phyloP scores from a whole-genome alignment of 805 yeast genomes.

The Metschnikowia orientalis region DNA sequence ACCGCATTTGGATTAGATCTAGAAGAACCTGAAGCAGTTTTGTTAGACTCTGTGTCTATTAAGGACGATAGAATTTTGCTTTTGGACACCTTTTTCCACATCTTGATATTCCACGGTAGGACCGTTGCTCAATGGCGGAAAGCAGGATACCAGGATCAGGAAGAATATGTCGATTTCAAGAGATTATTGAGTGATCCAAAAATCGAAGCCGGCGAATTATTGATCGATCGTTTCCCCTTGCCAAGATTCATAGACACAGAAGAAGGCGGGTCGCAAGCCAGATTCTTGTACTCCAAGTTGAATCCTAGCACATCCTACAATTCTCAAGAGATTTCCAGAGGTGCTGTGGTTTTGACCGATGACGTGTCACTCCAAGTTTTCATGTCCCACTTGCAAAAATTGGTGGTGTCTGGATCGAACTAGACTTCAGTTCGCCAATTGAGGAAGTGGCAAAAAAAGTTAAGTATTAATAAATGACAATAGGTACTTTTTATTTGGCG shows the following conservation, averaged over 20 bases:
- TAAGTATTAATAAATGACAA: too few relatives aligned
- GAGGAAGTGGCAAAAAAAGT: too few relatives aligned
- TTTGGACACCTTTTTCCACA: conserved; percentile 94
- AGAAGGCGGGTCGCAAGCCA: conserved; percentile 97
- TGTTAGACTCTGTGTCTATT: conserved; percentile 88
- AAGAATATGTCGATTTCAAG: conserved; percentile 85
- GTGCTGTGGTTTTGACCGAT: conserved; percentile 89
- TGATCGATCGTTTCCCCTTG: conserved; percentile 92
- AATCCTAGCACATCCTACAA: conserved; percentile 89
- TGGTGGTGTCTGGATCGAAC: conserved; percentile 59
- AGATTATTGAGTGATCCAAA: conserved; percentile 83
- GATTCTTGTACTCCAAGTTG: conserved; percentile 90
- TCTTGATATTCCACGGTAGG: conserved; percentile 91
- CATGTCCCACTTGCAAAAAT: conserved; percentile 89
- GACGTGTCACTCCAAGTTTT: conserved; percentile 93
- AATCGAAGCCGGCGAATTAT: conserved; percentile 85
- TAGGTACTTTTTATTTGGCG: too few relatives aligned
- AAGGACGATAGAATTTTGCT: conserved; percentile 82
- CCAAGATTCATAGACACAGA: conserved; percentile 97
- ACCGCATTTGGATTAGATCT: conserved; percentile 71
- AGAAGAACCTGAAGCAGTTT: conserved; percentile 81
- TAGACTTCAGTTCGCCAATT: too few relatives aligned
- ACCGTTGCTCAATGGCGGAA: conserved; percentile 95
- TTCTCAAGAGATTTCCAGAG: conserved; percentile 47
- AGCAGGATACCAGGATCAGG: conserved; percentile 88